These are phyloP conservation scores for Rubus idaeus DNA, from an alignment of 306 rosid species.

Conservation along the genomic window DNA sequence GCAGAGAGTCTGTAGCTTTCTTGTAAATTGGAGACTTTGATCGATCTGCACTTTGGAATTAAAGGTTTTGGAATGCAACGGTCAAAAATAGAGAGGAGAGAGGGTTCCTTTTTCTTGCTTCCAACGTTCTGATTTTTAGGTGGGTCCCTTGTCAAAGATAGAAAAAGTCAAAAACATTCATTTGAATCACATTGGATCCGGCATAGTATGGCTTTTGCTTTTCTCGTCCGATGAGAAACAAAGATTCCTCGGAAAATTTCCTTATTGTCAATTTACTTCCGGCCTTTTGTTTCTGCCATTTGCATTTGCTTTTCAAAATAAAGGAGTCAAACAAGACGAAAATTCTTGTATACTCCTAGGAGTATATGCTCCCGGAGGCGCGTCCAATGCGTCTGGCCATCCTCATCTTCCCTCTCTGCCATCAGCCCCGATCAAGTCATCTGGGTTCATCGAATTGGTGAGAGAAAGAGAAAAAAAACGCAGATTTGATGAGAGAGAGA, in stretches of 20 bases:
- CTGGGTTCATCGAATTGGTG: too few relatives aligned
- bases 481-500: too few relatives aligned
- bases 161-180: not conserved
- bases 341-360: too few relatives aligned
- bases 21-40: constrained; percentile 15
- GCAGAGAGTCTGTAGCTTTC: constrained; percentile 11
- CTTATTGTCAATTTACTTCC: not conserved
- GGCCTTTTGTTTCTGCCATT: not conserved
- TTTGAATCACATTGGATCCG: constrained; percentile 24
- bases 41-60: constrained; percentile 8
- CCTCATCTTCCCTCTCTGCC: too few relatives aligned
- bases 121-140: constrained; percentile 47
- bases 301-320: too few relatives aligned
- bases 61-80: constrained; percentile 47
- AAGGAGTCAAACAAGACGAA: too few relatives aligned
- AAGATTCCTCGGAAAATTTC: not conserved
- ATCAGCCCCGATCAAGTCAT: too few relatives aligned
- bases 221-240: not conserved
- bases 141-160: constrained; percentile 24
- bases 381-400: too few relatives aligned
- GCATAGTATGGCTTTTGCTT: not conserved
- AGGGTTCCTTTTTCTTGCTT: not conserved
- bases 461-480: too few relatives aligned
- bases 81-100: constrained; percentile 43
- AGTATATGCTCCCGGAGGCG: too few relatives aligned